Evolutionary conservation across 2,329 filamentous ascomycete species (phyloP), one percentile per base, ranked within the genome.

Genomic region (Dothideomycetes sp.): DNA sequence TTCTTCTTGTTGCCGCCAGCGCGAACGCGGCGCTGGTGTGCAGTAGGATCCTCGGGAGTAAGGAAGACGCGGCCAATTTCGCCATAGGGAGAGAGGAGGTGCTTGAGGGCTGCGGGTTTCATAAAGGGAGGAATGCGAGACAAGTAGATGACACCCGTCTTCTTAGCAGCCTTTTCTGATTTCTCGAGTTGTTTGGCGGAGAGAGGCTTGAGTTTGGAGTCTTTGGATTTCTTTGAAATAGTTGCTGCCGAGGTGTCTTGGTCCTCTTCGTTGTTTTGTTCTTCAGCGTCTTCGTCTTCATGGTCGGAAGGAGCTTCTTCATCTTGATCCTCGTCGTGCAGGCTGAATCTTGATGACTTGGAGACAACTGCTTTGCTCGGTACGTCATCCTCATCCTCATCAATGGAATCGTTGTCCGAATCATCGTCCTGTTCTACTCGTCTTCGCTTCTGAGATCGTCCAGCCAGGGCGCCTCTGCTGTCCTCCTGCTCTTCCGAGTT

Each of bases 51-150:
- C 61, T 91, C 84, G 10, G 84, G 84, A 0, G 82, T 77, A 14
- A 89, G 72, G 63, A 88, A 89, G 41, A 87, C 79, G 50, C 83
- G 79, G 5, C 56, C 58, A 39, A 53, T 54, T 30, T 69, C 68
- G 44, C 85, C 85, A 61, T 86, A 85, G 8, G 79, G 81, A 45
- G 79, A 71, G 39, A 91, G 75, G 11, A 87, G 76, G 14, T 79
- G 78, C 48, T 82, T 78, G 31, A 91, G 69, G 54, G 88, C 88
- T 37, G 70, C 66, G 5, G 84, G 84, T 53, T 87, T 88, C 84
- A 93, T 91, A 61, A 88, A 93, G 0, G 86, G 86, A 3, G 86
- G 85, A 46, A 91, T 76, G 43, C 85, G 78, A 4, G 84, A 89
- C 45, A 93, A 70, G 63, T 91, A 93, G 44, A 91, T 69, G 10